A percentile compares a stretch with the other conserved stretches of the same genome.
These are phyloP conservation scores for Isatis lusitanica DNA, from an alignment of 441 rosid species.

Conservation along the genomic window DNA sequence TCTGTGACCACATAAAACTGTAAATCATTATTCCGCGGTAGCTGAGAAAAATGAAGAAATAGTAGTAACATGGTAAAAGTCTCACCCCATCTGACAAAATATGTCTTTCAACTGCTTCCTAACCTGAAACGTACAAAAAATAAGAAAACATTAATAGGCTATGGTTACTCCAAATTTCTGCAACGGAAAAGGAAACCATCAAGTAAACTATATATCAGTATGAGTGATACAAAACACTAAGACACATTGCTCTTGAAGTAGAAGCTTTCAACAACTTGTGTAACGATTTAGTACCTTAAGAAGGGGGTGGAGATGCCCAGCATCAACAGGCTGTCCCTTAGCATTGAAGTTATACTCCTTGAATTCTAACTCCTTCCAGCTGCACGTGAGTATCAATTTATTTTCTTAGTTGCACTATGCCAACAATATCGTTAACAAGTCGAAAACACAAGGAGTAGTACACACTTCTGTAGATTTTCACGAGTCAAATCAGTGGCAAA, in stretches of 20 bases:
- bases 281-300: conserved; percentile 61
- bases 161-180: background rate
- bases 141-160: background rate
- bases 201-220: background rate
- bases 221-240: background rate
- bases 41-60: conserved; percentile 12
- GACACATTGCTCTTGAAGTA: conserved; percentile 1
- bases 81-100: conserved; percentile 83
- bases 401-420: conserved; percentile 13
- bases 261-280: conserved; percentile 1
- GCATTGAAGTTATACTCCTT: conserved; percentile 90
- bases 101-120: conserved; percentile 75
- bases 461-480: conserved; percentile 81
- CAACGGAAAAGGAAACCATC: background rate
- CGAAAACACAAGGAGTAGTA: background rate
- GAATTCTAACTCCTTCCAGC: conserved; percentile 89
- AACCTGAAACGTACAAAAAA: conserved; percentile 47
- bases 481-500: conserved; percentile 86
- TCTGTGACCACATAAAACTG: conserved; percentile 46
- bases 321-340: conserved; percentile 81
- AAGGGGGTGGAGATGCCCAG: conserved; percentile 95
- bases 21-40: background rate
- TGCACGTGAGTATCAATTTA: conserved; percentile 37
- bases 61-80: background rate
- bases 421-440: background rate